Percentiles rank a stretch among this genome's conserved stretches.
Evolutionary conservation across 2,329 filamentous ascomycete genomes (phyloP).

Genomic region (Penicillium sp.): DNA sequence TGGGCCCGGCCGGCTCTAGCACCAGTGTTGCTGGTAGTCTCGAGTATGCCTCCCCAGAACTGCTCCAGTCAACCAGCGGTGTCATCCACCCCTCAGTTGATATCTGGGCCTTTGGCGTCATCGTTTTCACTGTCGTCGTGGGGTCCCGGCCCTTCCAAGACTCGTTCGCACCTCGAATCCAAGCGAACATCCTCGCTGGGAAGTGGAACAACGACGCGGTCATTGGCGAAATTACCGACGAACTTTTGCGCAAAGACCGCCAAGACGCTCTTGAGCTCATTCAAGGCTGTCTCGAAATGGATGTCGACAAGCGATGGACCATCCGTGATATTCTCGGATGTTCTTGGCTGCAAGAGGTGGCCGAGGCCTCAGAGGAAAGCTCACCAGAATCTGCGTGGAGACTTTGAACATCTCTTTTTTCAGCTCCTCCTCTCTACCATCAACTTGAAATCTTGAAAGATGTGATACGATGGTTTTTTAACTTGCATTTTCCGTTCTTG

Average conservation of each 20-base stretch:
- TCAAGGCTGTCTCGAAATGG: constrained; percentile 58
- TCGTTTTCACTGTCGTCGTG: constrained; percentile 59
- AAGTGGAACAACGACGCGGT: constrained; percentile 57
- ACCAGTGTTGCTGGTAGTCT: constrained; percentile 60
- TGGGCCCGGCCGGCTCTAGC: constrained; percentile 56
- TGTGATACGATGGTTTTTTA: constrained; percentile 1
- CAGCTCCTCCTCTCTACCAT: constrained; percentile 7
- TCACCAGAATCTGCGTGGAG: constrained; percentile 37
- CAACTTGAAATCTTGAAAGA: not conserved
- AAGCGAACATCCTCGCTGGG: constrained; percentile 58
- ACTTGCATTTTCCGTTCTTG: constrained; percentile 10
- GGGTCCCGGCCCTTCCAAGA: constrained; percentile 63
- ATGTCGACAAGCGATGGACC: constrained; percentile 55
- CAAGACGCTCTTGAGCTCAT: constrained; percentile 57
- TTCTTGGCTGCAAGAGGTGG: constrained; percentile 52
- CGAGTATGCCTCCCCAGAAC: constrained; percentile 52
- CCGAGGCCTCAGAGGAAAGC: constrained; percentile 32
- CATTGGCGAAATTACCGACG: constrained; percentile 41
- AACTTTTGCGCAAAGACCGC: constrained; percentile 41
- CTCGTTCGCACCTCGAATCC: constrained; percentile 56
- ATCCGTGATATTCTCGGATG: constrained; percentile 56
- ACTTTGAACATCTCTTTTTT: constrained; percentile 27
- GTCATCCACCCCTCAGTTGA: constrained; percentile 56
- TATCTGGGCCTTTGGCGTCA: constrained; percentile 66
- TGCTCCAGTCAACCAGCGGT: constrained; percentile 41